phyloP scores from a whole-genome alignment of 345 rosid genomes.

The Erucastrum elatum region DNA sequence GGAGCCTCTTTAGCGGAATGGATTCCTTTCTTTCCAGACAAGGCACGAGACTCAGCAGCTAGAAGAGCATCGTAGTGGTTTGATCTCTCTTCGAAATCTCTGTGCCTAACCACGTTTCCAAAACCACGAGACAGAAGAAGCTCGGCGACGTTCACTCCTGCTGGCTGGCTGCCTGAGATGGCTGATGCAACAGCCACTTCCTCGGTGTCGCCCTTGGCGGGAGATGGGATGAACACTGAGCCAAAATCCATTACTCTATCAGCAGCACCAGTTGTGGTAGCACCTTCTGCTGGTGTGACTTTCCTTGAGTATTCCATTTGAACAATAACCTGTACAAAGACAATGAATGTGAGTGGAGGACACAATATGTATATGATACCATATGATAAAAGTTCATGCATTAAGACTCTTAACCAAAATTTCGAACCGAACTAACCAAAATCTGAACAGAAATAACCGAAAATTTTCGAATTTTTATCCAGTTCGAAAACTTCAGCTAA shows the following conservation, averaged over 20 bases:
- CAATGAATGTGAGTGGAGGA: background rate
- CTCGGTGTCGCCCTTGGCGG: slow-evolving; percentile 62
- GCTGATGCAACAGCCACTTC: slow-evolving; percentile 52
- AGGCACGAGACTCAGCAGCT: slow-evolving; percentile 89
- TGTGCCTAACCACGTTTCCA: slow-evolving; percentile 74
- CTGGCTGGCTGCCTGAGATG: slow-evolving; percentile 45
- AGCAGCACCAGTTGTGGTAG: slow-evolving; percentile 52
- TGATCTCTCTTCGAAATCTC: slow-evolving; percentile 98
- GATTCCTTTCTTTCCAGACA: slow-evolving; percentile 69
- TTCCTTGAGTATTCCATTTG: slow-evolving; percentile 98
- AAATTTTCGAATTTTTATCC: too few species aligned
- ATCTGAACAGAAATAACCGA: too few species aligned
- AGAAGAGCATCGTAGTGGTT: slow-evolving; percentile 87
- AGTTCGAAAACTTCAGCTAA: too few species aligned
- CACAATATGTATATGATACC: background rate
- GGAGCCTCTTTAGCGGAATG: slow-evolving; percentile 85
- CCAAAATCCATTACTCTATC: slow-evolving; percentile 94
- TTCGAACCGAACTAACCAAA: background rate
- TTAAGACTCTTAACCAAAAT: background rate
- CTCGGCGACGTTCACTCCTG: slow-evolving; percentile 82
- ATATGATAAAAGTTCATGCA: background rate
- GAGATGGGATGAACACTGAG: slow-evolving; percentile 71
- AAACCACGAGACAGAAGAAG: slow-evolving; percentile 76
- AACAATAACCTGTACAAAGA: slow-evolving; percentile 64
- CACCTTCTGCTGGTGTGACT: slow-evolving; percentile 62